Evolutionary conservation across 306 rosid species (phyloP), one percentile per base, ranked within the genome.

Genomic region (Quercus wislizeni): DNA sequence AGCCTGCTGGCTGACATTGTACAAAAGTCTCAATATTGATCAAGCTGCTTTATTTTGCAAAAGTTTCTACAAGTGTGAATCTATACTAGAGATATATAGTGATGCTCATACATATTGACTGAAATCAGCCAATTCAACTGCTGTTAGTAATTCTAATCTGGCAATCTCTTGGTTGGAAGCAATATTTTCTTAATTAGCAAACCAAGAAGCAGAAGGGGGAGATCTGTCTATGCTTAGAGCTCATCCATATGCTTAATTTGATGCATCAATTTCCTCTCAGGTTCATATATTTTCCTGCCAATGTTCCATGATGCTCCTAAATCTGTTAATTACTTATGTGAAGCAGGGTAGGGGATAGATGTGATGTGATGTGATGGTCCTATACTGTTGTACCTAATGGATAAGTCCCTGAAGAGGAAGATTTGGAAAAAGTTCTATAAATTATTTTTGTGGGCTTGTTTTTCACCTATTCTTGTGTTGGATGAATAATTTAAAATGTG

Each of bases 131-230:
- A 89, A 91, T 83, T 73, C 94, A 55, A 82, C 35, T 33, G 96
- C 89, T 55, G 86, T 84, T 67, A 85, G 90, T 76, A 91, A 93
- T 89, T 90, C 98, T 31, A 89, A 81, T 79, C 56, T 91, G 83
- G 98, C 97, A 74, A 91, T 93, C 80, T 90, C 91, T 82, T 95
- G 98, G 99, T 84, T 95, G 86, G 99, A 95, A 83, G 90, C 91
- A 78, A 88, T 91, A 74, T 93, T 95, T 88, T 97, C 91, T 4
- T 91, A 83, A 69, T 84, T 95, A 76, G 84, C 79, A 52, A 78
- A 81, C 77, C 86, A 82, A 83, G 85, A 83, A 75, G 75, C 80
- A 64, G 93, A 86, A 70, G 96, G 85, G 82, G 89, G 82, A 59
- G 85, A 78, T 65, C 76, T 82, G 67, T 57, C 87, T 79, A 46